phyloP scores from a whole-genome alignment of 1,284 basidiomycete genomes.

The Gomphus bonarii region DNA sequence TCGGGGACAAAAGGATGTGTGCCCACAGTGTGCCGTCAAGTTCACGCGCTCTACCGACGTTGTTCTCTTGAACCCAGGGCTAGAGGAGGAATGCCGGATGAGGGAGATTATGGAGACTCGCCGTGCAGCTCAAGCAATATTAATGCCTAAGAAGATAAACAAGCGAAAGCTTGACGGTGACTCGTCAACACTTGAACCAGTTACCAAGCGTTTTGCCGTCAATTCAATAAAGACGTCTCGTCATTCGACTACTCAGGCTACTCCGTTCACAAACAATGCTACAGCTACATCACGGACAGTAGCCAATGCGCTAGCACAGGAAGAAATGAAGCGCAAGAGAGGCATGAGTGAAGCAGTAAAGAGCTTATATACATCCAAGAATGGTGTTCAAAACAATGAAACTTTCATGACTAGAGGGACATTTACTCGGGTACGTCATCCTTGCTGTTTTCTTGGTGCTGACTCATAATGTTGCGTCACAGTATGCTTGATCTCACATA shows the following conservation, averaged over 20 bases:
- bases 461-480: background rate
- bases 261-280: constrained; percentile 36
- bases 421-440: constrained; percentile 60
- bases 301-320: constrained; percentile 49
- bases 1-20: constrained; percentile 39
- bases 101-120: constrained; percentile 38
- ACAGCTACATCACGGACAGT: constrained; percentile 51
- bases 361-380: constrained; percentile 50
- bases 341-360: constrained; percentile 68
- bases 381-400: constrained; percentile 49
- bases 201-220: constrained; percentile 18
- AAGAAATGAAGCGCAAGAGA: constrained; percentile 67
- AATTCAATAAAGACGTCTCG: background rate
- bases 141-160: constrained; percentile 41
- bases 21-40: constrained; percentile 66
- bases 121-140: constrained; percentile 42
- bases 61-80: constrained; percentile 49
- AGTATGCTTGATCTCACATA: background rate
- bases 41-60: constrained; percentile 47
- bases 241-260: constrained; percentile 18
- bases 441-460: background rate
- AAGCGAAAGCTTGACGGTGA: constrained; percentile 38
- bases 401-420: constrained; percentile 79
- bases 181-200: constrained; percentile 13
- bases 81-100: constrained; percentile 49